Conservation (phyloP, 768 basidiomycete species). For the Psilocybe cubensis region DNA sequence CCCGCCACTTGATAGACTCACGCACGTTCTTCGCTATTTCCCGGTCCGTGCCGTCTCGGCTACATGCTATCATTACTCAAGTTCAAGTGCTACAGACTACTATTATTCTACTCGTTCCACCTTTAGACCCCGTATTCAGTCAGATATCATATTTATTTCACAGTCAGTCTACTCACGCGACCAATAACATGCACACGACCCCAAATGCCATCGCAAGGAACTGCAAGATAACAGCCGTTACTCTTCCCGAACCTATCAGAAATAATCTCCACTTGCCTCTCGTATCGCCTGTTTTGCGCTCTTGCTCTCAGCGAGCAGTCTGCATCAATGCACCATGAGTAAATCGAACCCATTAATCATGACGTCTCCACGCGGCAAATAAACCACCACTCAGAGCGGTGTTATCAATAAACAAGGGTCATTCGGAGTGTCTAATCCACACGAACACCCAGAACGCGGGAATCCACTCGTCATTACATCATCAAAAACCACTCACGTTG, state of each 20-base stretch:
- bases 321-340: conserved; percentile 30
- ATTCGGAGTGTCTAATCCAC: conserved; percentile 2
- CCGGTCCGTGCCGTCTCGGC: conserved; percentile 12
- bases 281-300: conserved; percentile 88
- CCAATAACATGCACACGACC: conserved; percentile 89
- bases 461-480: conserved; percentile 5
- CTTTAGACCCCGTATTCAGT: conserved; percentile 36
- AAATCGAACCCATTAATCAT: background rate
- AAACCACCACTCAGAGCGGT: background rate
- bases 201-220: conserved; percentile 92
- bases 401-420: background rate
- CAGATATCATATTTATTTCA: conserved; percentile 7
- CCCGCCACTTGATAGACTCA: conserved; percentile 32
- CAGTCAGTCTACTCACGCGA: conserved; percentile 68
- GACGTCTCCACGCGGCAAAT: background rate
- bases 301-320: conserved; percentile 85
- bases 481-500: conserved; percentile 65
- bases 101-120: conserved; percentile 72
- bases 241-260: background rate
- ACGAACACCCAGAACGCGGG: background rate
- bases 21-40: conserved; percentile 58
- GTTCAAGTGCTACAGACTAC: background rate
- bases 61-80: background rate
- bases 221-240: conserved; percentile 44
- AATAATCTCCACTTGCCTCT: conserved; percentile 59